Evolutionary conservation across 345 rosid species (phyloP).

Genomic region (Cardamine resedifolia): DNA sequence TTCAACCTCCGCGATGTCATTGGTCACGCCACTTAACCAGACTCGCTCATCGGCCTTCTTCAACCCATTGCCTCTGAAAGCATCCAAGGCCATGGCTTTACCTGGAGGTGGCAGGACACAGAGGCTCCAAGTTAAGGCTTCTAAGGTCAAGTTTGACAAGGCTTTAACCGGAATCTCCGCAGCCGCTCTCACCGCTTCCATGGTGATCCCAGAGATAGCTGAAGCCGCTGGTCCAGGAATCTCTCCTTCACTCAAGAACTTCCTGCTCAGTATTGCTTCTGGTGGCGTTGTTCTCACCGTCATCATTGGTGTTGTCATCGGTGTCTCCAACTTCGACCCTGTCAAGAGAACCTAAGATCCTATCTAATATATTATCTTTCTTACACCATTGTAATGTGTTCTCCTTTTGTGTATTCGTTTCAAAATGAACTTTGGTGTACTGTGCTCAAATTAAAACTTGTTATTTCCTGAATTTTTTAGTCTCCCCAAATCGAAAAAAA

Average conservation of each 20-base stretch:
- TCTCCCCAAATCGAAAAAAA: not conserved
- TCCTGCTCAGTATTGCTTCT: constrained; percentile 82
- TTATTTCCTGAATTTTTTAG: not conserved
- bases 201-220: constrained; percentile 76
- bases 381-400: constrained; percentile 17
- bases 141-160: constrained; percentile 63
- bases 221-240: constrained; percentile 68
- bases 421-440: constrained; percentile 10
- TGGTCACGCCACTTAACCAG: constrained; percentile 60
- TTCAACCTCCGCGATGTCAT: constrained; percentile 69
- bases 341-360: constrained; percentile 62
- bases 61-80: constrained; percentile 60
- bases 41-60: constrained; percentile 50
- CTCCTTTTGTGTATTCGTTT: constrained; percentile 26
- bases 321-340: constrained; percentile 69
- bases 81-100: constrained; percentile 38
- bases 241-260: constrained; percentile 88
- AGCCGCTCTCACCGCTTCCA: constrained; percentile 69
- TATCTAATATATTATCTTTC: constrained; percentile 2
- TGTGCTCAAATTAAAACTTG: not conserved
- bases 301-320: constrained; percentile 66
- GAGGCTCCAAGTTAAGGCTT: constrained; percentile 52
- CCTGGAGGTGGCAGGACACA: constrained; percentile 27
- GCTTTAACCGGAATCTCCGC: constrained; percentile 74
- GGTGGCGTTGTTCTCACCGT: constrained; percentile 66